Percentiles rank a stretch among this genome's conserved stretches.
phyloP scores from a whole-genome alignment of 331 rosid genomes.

The Saraca asoca region DNA sequence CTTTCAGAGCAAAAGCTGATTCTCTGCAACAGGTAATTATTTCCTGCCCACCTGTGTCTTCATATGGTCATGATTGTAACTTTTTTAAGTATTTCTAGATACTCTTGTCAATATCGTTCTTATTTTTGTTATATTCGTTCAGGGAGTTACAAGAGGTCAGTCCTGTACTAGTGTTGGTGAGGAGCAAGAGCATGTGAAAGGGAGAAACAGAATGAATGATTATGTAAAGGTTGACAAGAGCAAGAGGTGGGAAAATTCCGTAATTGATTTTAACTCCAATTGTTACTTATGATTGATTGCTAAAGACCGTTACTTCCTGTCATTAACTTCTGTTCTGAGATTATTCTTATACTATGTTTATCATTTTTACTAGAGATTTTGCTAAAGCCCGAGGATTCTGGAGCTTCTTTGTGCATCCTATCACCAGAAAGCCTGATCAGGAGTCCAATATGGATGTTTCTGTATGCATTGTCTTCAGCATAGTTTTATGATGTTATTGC shows the following conservation, averaged over 20 bases:
- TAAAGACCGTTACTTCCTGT: neutral
- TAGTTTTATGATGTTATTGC: conserved; percentile 17
- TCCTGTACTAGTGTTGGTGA: conserved; percentile 43
- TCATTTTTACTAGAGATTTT: conserved; percentile 40
- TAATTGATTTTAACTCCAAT: neutral
- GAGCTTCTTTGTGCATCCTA: conserved; percentile 58
- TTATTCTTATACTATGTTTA: conserved; percentile 1
- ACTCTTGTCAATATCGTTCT: conserved; percentile 18
- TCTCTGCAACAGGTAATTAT: conserved; percentile 71
- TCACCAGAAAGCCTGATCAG: conserved; percentile 51
- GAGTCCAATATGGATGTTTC: conserved; percentile 53
- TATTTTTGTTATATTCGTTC: conserved; percentile 39
- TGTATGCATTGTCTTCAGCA: conserved; percentile 46
- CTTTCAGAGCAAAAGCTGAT: conserved; percentile 94
- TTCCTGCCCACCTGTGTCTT: conserved; percentile 5
- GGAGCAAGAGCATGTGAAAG: conserved; percentile 45
- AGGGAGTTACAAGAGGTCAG: conserved; percentile 65
- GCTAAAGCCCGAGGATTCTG: conserved; percentile 58
- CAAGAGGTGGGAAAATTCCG: conserved; percentile 53
- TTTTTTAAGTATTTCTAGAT: conserved; percentile 20
- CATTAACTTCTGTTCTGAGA: conserved; percentile 6
- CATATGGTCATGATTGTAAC: conserved; percentile 8
- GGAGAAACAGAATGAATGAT: conserved; percentile 51
- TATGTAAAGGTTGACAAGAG: conserved; percentile 42
- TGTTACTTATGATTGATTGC: conserved; percentile 27